Evolutionary conservation across 2,329 filamentous ascomycete species (phyloP).

Genomic region (Chrysoporthe deuterocubensis): DNA sequence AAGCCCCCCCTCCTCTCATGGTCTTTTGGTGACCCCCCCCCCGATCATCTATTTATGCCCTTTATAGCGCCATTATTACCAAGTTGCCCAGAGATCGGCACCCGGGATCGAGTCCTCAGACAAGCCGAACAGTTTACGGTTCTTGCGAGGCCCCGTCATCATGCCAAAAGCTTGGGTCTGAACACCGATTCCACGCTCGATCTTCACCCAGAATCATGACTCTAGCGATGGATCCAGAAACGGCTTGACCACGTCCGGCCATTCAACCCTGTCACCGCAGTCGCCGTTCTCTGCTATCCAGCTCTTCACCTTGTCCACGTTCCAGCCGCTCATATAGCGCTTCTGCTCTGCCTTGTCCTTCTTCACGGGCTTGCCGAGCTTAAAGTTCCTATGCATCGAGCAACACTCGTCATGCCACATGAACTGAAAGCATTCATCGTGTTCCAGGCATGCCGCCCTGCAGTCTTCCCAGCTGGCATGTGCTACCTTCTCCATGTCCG

Average conservation of each 20-base stretch:
- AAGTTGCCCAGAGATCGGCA: background rate
- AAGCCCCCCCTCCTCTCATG: no score
- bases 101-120: background rate
- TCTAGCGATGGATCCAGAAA: background rate
- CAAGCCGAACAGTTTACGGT: no score
- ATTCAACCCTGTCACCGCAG: constrained; percentile 39
- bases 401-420: constrained; percentile 46
- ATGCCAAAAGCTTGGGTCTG: background rate
- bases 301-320: constrained; percentile 43
- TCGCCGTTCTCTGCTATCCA: constrained; percentile 45
- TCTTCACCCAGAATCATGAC: background rate
- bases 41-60: background rate
- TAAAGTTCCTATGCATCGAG: constrained; percentile 40
- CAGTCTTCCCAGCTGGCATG: constrained; percentile 49
- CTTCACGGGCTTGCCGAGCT: constrained; percentile 44
- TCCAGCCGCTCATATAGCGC: constrained; percentile 46
- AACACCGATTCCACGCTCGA: background rate
- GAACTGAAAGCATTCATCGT: constrained; percentile 46
- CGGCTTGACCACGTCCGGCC: constrained; percentile 33
- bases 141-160: background rate
- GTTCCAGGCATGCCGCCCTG: constrained; percentile 46
- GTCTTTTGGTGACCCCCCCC: background rate
- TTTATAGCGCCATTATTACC: background rate
- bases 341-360: constrained; percentile 36
- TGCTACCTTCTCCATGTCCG: constrained; percentile 45